Evolutionary conservation across 345 rosid species (phyloP).

Genomic region (Excoecaria agallocha): DNA sequence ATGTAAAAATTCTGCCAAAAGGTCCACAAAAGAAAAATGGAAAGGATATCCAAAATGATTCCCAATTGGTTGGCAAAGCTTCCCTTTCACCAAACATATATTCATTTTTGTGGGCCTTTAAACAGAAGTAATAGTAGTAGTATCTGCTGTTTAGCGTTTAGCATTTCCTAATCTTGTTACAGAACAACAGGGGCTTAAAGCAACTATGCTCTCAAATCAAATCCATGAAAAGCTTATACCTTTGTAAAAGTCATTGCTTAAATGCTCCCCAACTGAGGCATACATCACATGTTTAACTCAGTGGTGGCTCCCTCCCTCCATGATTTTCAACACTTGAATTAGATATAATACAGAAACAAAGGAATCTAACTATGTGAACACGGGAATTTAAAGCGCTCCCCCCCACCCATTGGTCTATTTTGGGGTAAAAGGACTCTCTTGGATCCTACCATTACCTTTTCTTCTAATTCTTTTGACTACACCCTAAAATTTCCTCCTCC

Average conservation of each 20-base stretch:
- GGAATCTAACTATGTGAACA: slow-evolving; percentile 19
- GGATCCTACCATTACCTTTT: slow-evolving; percentile 31
- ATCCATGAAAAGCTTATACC: slow-evolving; percentile 32
- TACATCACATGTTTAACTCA: slow-evolving; percentile 25
- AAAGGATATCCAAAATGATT: slow-evolving; percentile 31
- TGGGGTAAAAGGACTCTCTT: slow-evolving; percentile 27
- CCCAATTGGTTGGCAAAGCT: not conserved
- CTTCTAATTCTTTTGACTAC: slow-evolving; percentile 33
- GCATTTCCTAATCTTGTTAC: not conserved
- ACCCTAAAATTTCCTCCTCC: not conserved
- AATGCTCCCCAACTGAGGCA: slow-evolving; percentile 42
- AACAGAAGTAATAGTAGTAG: slow-evolving; percentile 5
- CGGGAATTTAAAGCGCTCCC: slow-evolving; percentile 10
- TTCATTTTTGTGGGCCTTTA: slow-evolving; percentile 35
- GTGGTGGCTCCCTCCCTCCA: slow-evolving; percentile 41
- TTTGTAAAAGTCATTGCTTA: slow-evolving; percentile 51
- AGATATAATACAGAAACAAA: slow-evolving; percentile 16
- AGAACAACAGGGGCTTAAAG: slow-evolving; percentile 16
- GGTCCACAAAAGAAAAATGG: not conserved
- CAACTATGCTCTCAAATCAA: slow-evolving; percentile 13
- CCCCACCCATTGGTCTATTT: no score
- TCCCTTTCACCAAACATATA: slow-evolving; percentile 24
- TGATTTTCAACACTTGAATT: slow-evolving; percentile 21
- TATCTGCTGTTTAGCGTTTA: not conserved
- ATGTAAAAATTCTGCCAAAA: not conserved